Evolutionary conservation across 2,329 filamentous ascomycete species (phyloP).

Genomic region (Aspergillus vadensis): DNA sequence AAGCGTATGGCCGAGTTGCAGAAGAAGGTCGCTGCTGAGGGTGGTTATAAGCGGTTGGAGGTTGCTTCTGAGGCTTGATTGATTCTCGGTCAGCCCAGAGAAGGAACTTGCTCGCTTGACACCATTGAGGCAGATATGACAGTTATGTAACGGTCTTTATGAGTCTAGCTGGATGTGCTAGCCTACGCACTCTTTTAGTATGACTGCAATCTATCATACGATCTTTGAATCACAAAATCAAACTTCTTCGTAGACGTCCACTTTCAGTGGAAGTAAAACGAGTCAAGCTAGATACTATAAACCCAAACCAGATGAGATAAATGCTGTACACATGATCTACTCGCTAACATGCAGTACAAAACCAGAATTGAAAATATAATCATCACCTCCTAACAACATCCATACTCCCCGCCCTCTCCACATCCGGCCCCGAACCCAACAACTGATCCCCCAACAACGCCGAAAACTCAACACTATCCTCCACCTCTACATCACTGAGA

Average conservation of each 20-base stretch:
- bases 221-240: background rate
- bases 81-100: background rate
- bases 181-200: background rate
- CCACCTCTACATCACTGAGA: constrained; percentile 18
- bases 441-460: constrained; percentile 14
- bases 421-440: background rate
- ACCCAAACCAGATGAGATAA: background rate
- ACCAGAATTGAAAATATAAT: too few relatives aligned
- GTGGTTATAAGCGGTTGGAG: constrained; percentile 57
- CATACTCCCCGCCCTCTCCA: background rate
- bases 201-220: background rate
- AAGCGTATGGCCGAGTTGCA: constrained; percentile 72
- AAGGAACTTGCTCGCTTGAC: background rate
- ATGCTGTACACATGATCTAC: background rate
- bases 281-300: too few relatives aligned
- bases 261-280: background rate
- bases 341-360: background rate
- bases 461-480: constrained; percentile 12
- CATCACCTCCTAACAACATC: background rate
- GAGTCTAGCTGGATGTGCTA: background rate
- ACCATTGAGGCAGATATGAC: too few relatives aligned
- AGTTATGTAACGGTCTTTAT: background rate
- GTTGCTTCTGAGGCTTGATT: constrained; percentile 30
- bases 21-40: constrained; percentile 63
- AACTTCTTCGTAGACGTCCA: too few relatives aligned